These are phyloP conservation scores for Chloropicon primus DNA, from an alignment of 139 green algal species.

Conservation along the genomic window DNA sequence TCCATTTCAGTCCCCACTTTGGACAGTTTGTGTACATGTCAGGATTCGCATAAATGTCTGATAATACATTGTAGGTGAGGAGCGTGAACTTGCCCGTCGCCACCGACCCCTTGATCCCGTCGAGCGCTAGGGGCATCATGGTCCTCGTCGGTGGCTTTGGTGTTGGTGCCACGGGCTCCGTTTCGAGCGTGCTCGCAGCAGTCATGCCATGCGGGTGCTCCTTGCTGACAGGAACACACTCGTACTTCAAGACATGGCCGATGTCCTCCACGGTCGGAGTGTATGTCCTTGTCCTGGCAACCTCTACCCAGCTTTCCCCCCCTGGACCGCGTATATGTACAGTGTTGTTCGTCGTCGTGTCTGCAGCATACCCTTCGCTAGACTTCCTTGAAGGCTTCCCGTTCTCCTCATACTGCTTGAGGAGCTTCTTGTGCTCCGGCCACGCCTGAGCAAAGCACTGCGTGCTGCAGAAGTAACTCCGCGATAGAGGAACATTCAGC, in stretches of 20 bases:
- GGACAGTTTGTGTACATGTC: conserved; percentile 77
- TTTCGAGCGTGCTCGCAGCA: conserved; percentile 37
- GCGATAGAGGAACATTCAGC: conserved; percentile 41
- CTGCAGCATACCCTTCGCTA: conserved; percentile 60
- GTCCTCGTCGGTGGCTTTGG: conserved; percentile 38
- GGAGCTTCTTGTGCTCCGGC: conserved; percentile 74
- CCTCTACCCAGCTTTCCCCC: conserved; percentile 25
- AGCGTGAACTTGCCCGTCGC: conserved; percentile 67
- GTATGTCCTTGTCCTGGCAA: conserved; percentile 49
- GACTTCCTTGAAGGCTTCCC: conserved; percentile 29
- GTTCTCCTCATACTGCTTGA: conserved; percentile 42
- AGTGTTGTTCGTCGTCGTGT: background rate
- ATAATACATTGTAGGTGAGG: conserved; percentile 93
- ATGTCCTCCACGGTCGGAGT: conserved; percentile 71
- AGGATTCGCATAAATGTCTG: conserved; percentile 89
- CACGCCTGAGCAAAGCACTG: conserved; percentile 84
- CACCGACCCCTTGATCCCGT: conserved; percentile 1
- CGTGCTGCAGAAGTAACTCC: conserved; percentile 77
- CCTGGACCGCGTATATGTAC: background rate
- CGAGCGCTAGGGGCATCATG: conserved; percentile 50
- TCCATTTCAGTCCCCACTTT: conserved; percentile 79
- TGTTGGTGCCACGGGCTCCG: conserved; percentile 58
- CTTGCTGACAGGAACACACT: conserved; percentile 31
- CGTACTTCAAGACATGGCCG: conserved; percentile 74
- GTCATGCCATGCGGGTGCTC: conserved; percentile 1